Percentiles rank a stretch among this genome's conserved stretches.
These are phyloP conservation scores for Haematococcus sp. DNA, from an alignment of 139 green algal genomes.

Conservation along the genomic window DNA sequence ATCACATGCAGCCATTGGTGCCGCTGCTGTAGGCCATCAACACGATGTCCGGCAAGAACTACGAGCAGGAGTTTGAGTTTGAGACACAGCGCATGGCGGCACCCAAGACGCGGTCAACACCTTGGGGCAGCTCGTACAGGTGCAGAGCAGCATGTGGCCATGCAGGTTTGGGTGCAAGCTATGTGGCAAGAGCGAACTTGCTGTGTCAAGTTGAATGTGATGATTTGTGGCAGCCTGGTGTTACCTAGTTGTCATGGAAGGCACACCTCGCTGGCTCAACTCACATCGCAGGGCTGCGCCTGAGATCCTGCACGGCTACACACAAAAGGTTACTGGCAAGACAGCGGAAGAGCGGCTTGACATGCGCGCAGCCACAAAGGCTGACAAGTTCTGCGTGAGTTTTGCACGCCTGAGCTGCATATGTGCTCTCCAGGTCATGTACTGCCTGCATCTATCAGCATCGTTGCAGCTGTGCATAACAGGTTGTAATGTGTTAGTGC, in stretches of 20 bases:
- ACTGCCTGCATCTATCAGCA: no score
- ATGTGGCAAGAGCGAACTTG: no score
- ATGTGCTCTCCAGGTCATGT: no score
- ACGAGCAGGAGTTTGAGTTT: conserved; percentile 34
- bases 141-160: background rate
- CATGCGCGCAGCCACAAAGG: conserved; percentile 36
- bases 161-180: no score
- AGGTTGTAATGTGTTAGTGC: no score
- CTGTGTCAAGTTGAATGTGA: no score
- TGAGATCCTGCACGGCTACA: background rate
- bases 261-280: no score
- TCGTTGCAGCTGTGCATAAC: no score
- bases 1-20: no score
- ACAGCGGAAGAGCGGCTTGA: conserved; percentile 36
- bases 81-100: conserved; percentile 21
- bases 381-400: conserved; percentile 31
- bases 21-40: conserved; percentile 18
- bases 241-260: no score
- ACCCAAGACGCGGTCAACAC: conserved; percentile 14
- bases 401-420: no score
- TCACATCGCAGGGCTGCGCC: background rate
- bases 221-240: no score
- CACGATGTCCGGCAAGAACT: conserved; percentile 13
- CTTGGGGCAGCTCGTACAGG: conserved; percentile 23
- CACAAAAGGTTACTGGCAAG: conserved; percentile 12